Evolutionary conservation across 1,284 basidiomycete species (phyloP).

Genomic region (Xerocomus minutiporus): DNA sequence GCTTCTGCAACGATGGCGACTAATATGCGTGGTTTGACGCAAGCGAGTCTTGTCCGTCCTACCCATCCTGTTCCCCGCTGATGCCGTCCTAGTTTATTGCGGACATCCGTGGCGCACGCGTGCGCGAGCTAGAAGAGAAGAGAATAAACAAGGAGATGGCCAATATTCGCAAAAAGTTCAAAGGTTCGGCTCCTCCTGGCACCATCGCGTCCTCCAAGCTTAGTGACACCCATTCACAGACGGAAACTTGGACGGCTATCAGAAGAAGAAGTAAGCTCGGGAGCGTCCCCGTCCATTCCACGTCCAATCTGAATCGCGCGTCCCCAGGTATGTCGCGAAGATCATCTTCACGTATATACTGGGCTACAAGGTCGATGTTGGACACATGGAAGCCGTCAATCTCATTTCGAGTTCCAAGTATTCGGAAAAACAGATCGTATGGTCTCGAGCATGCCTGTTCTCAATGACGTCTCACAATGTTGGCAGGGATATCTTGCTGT

Average conservation of each 20-base stretch:
- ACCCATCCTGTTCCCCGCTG: constrained; percentile 4
- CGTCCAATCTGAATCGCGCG: constrained; percentile 11
- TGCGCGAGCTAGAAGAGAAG: constrained; percentile 91
- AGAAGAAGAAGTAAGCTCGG: constrained; percentile 90
- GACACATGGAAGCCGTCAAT: constrained; percentile 99
- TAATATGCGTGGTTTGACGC: constrained; percentile 85
- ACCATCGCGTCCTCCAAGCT: constrained; percentile 1
- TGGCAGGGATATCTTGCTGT: constrained; percentile 92
- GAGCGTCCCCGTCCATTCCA: constrained; percentile 13
- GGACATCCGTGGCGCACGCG: constrained; percentile 90
- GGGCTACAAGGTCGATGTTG: constrained; percentile 97
- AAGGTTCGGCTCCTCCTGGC: constrained; percentile 51
- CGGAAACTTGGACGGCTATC: constrained; percentile 95
- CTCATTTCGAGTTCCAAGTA: constrained; percentile 95
- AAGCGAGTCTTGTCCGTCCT: constrained; percentile 46
- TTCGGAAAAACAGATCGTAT: constrained; percentile 97
- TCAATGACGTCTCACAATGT: constrained; percentile 13
- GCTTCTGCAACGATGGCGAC: constrained; percentile 61
- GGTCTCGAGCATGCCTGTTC: constrained; percentile 25
- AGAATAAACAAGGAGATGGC: constrained; percentile 99
- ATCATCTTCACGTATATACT: constrained; percentile 99
- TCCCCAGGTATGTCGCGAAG: constrained; percentile 81
- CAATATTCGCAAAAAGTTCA: constrained; percentile 98
- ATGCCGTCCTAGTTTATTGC: constrained; percentile 79
- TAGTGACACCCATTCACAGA: constrained; percentile 46